Conservation (phyloP, 225 moss, liverwort and hornwort genomes). For the Bryum argenteum region DNA sequence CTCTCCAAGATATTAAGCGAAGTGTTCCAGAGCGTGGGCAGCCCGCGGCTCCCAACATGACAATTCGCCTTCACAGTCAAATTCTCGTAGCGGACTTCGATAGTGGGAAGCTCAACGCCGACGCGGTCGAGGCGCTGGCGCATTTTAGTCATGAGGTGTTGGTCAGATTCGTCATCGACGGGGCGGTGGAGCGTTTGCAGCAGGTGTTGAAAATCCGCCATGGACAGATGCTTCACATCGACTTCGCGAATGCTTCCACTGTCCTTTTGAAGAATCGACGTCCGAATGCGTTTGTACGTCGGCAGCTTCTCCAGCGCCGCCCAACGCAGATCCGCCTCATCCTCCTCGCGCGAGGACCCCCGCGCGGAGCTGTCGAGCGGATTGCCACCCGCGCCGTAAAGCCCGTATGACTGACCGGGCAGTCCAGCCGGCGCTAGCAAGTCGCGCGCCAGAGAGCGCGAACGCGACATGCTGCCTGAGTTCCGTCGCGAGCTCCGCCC, state of each 20-base stretch:
- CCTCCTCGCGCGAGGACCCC: constrained; percentile 36
- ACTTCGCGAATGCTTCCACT: constrained; percentile 50
- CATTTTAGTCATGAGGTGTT: constrained; percentile 44
- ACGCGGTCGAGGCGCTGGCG: constrained; percentile 53
- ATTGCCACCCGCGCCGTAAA: constrained; percentile 46
- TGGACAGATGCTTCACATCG: constrained; percentile 47
- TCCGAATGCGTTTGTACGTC: constrained; percentile 70
- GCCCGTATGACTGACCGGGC: constrained; percentile 34
- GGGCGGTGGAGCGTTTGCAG: constrained; percentile 50
- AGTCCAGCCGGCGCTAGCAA: constrained; percentile 25
- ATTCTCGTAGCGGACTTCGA: constrained; percentile 70
- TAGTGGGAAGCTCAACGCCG: constrained; percentile 65
- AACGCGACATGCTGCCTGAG: constrained; percentile 25
- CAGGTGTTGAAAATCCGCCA: constrained; percentile 45
- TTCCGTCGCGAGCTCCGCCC: constrained; percentile 40
- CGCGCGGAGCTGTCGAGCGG: constrained; percentile 32
- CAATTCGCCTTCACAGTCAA: constrained; percentile 57
- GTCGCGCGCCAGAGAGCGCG: constrained; percentile 33
- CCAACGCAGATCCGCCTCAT: constrained; percentile 69
- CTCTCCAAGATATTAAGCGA: constrained; percentile 47
- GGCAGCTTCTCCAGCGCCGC: constrained; percentile 76
- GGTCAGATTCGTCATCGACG: constrained; percentile 33
- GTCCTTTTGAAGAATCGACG: constrained; percentile 58
- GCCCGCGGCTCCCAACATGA: constrained; percentile 52
- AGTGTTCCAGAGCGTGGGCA: constrained; percentile 64